Conservation (phyloP, 228 moss, liverwort and hornwort species). For the Sphagnum fallax region DNA sequence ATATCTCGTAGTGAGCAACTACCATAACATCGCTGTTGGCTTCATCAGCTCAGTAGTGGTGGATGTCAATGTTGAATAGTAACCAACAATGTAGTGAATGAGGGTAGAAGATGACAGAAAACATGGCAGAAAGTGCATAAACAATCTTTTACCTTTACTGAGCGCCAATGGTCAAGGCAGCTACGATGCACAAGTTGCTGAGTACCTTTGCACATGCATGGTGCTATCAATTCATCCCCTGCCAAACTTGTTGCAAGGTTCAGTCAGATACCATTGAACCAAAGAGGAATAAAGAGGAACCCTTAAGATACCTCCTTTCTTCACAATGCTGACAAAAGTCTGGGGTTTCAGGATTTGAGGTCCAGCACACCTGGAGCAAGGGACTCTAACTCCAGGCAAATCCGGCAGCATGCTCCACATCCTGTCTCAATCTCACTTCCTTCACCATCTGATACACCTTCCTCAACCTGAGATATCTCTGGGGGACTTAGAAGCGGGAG, state of each 20-base stretch:
- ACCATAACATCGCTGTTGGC: too few species aligned
- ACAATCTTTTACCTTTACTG: constrained; percentile 21
- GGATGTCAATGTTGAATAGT: too few species aligned
- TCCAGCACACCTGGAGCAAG: neutral
- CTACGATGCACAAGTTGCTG: constrained; percentile 37
- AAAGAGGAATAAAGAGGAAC: too few species aligned
- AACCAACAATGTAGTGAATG: neutral
- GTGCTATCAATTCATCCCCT: constrained; percentile 37
- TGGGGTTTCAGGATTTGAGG: too few species aligned
- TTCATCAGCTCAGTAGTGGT: too few species aligned
- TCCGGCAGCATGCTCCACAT: constrained; percentile 7
- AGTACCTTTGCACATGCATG: constrained; percentile 40
- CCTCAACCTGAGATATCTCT: constrained; percentile 4
- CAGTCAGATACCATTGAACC: too few species aligned
- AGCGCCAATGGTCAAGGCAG: constrained; percentile 40
- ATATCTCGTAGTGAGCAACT: too few species aligned
- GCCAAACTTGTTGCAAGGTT: neutral
- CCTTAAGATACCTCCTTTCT: too few species aligned
- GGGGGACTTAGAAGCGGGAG: constrained; percentile 10
- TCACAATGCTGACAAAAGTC: too few species aligned
- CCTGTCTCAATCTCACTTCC: constrained; percentile 7
- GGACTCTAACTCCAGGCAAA: constrained; percentile 10
- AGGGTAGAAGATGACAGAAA: neutral
- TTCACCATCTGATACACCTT: neutral
- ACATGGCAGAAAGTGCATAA: neutral